Conservation (phyloP, 768 basidiomycete genomes). For the Russula emetica region DNA sequence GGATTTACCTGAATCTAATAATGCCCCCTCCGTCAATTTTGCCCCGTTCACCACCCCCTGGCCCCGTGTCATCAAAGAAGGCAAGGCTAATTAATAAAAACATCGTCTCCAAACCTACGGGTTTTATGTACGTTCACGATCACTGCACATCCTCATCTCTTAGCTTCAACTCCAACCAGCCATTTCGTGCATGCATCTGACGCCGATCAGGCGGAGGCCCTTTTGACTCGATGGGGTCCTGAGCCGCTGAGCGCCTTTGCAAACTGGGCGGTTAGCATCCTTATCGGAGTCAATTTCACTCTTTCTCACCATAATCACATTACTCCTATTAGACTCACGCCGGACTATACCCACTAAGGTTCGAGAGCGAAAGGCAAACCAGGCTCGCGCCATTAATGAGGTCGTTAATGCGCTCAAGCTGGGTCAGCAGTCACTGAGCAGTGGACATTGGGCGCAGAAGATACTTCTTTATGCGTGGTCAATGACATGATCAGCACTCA, state of each 20-base stretch:
- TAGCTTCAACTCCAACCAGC: slow-evolving; percentile 40
- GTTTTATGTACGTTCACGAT: slow-evolving; percentile 66
- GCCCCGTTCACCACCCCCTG: slow-evolving; percentile 33
- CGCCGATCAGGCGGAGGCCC: slow-evolving; percentile 80
- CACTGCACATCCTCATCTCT: slow-evolving; percentile 23
- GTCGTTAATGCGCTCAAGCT: slow-evolving; percentile 59
- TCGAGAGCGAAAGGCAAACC: slow-evolving; percentile 59
- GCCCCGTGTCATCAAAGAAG: slow-evolving; percentile 41
- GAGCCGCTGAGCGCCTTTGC: slow-evolving; percentile 82
- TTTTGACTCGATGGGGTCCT: slow-evolving; percentile 83
- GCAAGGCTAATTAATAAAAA: slow-evolving; percentile 74
- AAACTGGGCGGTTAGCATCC: slow-evolving; percentile 71
- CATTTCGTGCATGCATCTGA: slow-evolving; percentile 90
- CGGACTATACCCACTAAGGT: slow-evolving; percentile 89
- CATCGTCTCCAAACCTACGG: slow-evolving; percentile 80
- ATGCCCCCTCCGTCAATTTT: slow-evolving; percentile 28
- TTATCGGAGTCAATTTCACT: slow-evolving; percentile 17
- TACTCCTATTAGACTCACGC: slow-evolving; percentile 58
- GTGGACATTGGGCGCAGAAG: too few relatives aligned
- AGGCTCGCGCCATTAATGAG: slow-evolving; percentile 70
- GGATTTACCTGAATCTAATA: slow-evolving; percentile 40
- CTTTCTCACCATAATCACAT: slow-evolving; percentile 24
- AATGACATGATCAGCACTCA: too few relatives aligned
- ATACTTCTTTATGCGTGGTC: too few relatives aligned
- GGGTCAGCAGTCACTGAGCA: too few relatives aligned